These are phyloP conservation scores for Aspergillus tubingensis DNA, from an alignment of 2,329 filamentous ascomycete genomes.

Conservation along the genomic window DNA sequence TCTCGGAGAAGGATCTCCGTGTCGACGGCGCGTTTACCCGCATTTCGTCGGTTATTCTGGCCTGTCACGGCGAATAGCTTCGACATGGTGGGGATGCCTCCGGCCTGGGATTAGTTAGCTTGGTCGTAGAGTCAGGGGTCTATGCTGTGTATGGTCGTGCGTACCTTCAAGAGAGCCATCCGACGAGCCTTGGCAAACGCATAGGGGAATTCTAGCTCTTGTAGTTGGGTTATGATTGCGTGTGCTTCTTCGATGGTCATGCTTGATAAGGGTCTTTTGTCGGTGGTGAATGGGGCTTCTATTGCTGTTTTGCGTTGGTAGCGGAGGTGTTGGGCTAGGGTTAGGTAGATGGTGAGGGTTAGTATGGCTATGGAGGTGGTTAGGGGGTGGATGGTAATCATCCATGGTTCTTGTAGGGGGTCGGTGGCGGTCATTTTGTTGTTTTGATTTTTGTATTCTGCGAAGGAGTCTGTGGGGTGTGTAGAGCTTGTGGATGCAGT, in stretches of 20 bases:
- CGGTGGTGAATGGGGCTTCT: neutral
- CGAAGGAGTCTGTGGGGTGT: too few species aligned
- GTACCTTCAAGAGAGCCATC: constrained; percentile 32
- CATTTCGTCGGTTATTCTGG: constrained; percentile 46
- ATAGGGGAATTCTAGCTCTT: constrained; percentile 38
- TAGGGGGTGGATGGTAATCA: too few species aligned
- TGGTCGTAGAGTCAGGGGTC: too few species aligned
- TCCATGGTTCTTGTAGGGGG: too few species aligned
- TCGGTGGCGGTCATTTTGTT: too few species aligned
- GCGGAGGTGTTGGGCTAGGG: neutral
- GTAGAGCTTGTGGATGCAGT: too few species aligned
- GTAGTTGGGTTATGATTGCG: constrained; percentile 28
- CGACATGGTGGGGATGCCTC: constrained; percentile 54
- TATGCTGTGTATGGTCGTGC: neutral
- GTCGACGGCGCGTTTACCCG: constrained; percentile 52
- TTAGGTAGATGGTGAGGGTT: constrained; percentile 4
- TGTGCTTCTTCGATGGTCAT: constrained; percentile 36
- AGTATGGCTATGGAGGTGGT: too few species aligned
- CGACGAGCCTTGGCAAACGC: constrained; percentile 28
- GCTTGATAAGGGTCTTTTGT: constrained; percentile 23
- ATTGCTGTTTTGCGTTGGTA: constrained; percentile 7
- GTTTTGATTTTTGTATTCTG: too few species aligned
- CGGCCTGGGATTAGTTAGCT: constrained; percentile 34
- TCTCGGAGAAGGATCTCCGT: constrained; percentile 51
- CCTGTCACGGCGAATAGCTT: constrained; percentile 48